These are phyloP conservation scores for Linum lewisii DNA, from an alignment of 345 rosid species.

Conservation along the genomic window DNA sequence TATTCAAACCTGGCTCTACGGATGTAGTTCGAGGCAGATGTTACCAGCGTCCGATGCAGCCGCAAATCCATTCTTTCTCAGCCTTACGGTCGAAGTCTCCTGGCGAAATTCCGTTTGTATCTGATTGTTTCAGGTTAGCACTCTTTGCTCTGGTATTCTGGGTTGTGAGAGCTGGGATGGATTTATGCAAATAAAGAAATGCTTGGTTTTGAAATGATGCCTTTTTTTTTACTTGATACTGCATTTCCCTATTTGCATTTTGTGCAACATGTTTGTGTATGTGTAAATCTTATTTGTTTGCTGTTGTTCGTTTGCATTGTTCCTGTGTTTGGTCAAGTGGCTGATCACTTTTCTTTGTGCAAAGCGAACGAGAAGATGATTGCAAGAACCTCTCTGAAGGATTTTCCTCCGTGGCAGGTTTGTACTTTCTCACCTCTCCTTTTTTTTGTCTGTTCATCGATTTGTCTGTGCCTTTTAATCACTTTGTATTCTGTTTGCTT, in stretches of 20 bases:
- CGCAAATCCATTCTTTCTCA: constrained; percentile 28
- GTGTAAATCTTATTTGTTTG: not conserved
- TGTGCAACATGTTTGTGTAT: not conserved
- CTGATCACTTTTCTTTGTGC: constrained; percentile 31
- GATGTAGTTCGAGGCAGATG: constrained; percentile 7
- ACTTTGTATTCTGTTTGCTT: not conserved
- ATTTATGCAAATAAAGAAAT: not conserved
- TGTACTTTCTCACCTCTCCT: not conserved
- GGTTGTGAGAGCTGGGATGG: not conserved
- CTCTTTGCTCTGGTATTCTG: not conserved
- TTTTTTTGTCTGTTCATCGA: not conserved
- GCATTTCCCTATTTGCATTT: not conserved
- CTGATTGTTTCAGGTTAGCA: constrained; percentile 49
- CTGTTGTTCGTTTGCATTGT: not conserved
- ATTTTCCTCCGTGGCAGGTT: constrained; percentile 62
- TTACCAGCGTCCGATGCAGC: constrained; percentile 19
- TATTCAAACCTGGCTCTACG: constrained; percentile 29
- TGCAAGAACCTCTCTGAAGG: constrained; percentile 40
- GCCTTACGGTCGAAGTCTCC: constrained; percentile 31
- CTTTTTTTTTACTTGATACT: not conserved
- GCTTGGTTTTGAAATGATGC: not conserved
- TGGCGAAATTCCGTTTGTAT: constrained; percentile 37
- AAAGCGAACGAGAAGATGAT: constrained; percentile 61
- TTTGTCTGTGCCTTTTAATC: not conserved
- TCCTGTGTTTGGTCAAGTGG: constrained; percentile 12